A percentile compares a stretch with the other conserved stretches of the same genome.
Conservation (phyloP, 148 eudicot species). For the Nyssa sinensis region DNA sequence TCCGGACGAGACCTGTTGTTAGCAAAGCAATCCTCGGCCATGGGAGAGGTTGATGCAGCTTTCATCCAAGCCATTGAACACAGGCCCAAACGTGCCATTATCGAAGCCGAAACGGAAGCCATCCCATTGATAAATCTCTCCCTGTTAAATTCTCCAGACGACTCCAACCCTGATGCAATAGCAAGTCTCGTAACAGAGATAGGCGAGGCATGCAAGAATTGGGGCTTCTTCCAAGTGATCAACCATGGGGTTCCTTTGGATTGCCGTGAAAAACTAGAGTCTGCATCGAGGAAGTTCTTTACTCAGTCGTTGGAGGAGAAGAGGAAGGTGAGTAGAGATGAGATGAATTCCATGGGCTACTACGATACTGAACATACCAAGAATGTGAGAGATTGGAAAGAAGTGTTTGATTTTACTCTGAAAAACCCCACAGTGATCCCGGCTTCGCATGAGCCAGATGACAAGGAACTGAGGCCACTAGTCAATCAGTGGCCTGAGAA, state of each 20-base stretch:
- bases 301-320: constrained; percentile 42
- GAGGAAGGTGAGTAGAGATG: constrained; percentile 39
- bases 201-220: constrained; percentile 38
- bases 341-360: constrained; percentile 44
- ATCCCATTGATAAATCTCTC: constrained; percentile 57
- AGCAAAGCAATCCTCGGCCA: background rate
- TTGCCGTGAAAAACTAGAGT: constrained; percentile 22
- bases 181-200: constrained; percentile 25
- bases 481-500: constrained; percentile 45
- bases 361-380: constrained; percentile 49
- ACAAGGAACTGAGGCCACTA: constrained; percentile 21
- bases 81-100: constrained; percentile 34
- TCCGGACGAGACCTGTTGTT: too few species aligned
- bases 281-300: too few species aligned
- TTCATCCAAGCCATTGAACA: too few species aligned
- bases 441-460: constrained; percentile 29
- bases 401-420: constrained; percentile 43
- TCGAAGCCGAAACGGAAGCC: constrained; percentile 37
- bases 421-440: constrained; percentile 26
- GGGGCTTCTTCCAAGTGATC: constrained; percentile 64
- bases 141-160: constrained; percentile 5
- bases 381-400: constrained; percentile 60
- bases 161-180: background rate
- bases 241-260: constrained; percentile 45
- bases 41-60: constrained; percentile 27